Evolutionary conservation across 768 basidiomycete species (phyloP), one percentile per base, ranked within the genome.

Genomic region (Amanita brunnescens): DNA sequence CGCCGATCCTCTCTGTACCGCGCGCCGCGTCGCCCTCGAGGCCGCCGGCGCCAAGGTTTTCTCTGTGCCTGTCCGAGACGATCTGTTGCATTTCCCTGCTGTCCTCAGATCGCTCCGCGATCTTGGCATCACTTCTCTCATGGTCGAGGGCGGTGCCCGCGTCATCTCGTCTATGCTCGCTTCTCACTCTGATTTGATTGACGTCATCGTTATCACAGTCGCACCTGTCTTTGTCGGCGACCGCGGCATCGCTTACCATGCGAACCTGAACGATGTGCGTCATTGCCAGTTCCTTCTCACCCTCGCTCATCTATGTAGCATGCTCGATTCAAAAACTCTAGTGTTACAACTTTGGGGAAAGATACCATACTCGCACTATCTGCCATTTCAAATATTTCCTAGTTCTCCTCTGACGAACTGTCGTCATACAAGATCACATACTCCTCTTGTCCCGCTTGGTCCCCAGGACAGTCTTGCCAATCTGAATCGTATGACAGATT

Each of bases 131-230:
- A 66, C 67, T 9, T 85, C 83, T 9, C 69, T 97, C 49, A 99
- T 99, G 95, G 88, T 97, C 5, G 96, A 99, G 70, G 96, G 96
- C 47, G 96, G 96, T 13, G 87, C 91, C 7, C 68, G 70, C 7
- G 74, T 99, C 55, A 91, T 99, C 51, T 71, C 75, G 5, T 81
- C 87, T 1, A 89, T 91, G 68, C 67, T 92, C 12, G 49, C 55
- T 6, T 52, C 54, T 16, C 52, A 57, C 32, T 9, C 62, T 21
- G 60, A 62, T 24, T 54, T 78, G 10, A 73, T 95, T 5, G 88
- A 97, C 63, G 72, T 75, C 10, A 60, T 96, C 16, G 77, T 98
- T 40, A 70, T 97, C 40, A 98, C 96, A 2, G 77, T 91, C 16
- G 88, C 94, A 1, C 96, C 96, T 0, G 75, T 72, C n/a, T 65